These are phyloP conservation scores for Teunomyces gatunensis DNA, from an alignment of 805 yeast species.

Conservation along the genomic window DNA sequence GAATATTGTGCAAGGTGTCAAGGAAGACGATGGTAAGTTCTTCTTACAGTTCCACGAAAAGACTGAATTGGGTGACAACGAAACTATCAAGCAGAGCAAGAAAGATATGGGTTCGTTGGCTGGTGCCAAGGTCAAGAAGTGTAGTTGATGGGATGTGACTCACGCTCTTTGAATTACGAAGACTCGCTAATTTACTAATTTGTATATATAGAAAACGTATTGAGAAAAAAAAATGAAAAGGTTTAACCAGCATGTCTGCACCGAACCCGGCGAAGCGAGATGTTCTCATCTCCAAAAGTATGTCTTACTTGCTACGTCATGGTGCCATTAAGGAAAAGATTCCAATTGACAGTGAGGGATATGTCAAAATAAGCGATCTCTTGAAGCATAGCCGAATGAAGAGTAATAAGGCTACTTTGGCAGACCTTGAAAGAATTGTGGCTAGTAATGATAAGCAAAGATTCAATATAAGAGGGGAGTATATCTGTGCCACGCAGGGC, in stretches of 20 bases:
- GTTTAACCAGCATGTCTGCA: slow-evolving; percentile 5
- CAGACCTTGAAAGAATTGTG: slow-evolving; percentile 63
- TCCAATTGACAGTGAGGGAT: slow-evolving; percentile 66
- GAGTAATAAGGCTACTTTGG: slow-evolving; percentile 49
- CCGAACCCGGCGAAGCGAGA: slow-evolving; percentile 34
- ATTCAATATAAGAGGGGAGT: slow-evolving; percentile 46
- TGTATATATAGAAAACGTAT: neutral
- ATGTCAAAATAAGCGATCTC: slow-evolving; percentile 51
- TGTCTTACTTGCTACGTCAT: slow-evolving; percentile 81
- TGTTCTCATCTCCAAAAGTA: slow-evolving; percentile 62
- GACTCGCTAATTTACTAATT: neutral
- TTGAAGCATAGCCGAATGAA: slow-evolving; percentile 58
- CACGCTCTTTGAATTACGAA: neutral
- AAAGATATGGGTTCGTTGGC: slow-evolving; percentile 47
- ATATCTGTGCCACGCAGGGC: slow-evolving; percentile 90
- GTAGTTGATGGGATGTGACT: slow-evolving; percentile 13
- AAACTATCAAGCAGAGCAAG: slow-evolving; percentile 56
- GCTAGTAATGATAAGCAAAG: slow-evolving; percentile 67
- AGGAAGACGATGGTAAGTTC: slow-evolving; percentile 43
- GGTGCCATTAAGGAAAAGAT: slow-evolving; percentile 72
- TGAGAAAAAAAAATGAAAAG: slow-evolving; percentile 1
- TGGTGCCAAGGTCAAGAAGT: slow-evolving; percentile 48
- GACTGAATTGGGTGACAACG: slow-evolving; percentile 91
- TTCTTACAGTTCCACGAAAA: slow-evolving; percentile 70
- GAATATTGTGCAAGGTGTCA: slow-evolving; percentile 86